phyloP scores from a whole-genome alignment of 495 filamentous ascomycete genomes.

The Xylaria sp. region DNA sequence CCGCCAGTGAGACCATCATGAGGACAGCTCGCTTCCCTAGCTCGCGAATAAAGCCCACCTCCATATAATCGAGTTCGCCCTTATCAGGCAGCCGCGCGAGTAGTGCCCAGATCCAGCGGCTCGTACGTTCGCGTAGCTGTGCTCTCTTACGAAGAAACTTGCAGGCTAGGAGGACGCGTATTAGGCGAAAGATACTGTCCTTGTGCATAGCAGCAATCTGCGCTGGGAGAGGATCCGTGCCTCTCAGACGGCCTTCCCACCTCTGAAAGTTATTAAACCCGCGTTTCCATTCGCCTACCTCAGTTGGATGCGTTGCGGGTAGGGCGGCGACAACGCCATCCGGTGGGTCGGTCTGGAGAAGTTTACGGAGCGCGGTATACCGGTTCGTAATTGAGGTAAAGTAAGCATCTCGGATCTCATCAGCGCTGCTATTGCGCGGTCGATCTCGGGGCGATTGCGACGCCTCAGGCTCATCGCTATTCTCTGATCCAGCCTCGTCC shows the following conservation, averaged over 20 bases:
- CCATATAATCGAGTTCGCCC: constrained; percentile 62
- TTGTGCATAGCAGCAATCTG: constrained; percentile 75
- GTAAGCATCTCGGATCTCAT: constrained; percentile 60
- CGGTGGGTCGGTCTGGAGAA: constrained; percentile 63
- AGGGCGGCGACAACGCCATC: constrained; percentile 55
- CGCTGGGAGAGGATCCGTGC: constrained; percentile 66
- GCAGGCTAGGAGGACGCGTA: constrained; percentile 53
- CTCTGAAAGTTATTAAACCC: constrained; percentile 55
- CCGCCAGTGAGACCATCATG: constrained; percentile 58
- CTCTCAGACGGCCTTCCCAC: constrained; percentile 56
- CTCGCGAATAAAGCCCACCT: constrained; percentile 65
- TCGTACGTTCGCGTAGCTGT: constrained; percentile 54
- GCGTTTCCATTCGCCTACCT: constrained; percentile 55
- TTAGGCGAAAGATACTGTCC: constrained; percentile 61
- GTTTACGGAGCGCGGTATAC: constrained; percentile 64
- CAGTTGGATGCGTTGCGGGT: constrained; percentile 63
- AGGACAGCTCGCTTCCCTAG: constrained; percentile 65
- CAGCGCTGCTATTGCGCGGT: constrained; percentile 46
- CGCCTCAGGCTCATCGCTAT: constrained; percentile 30
- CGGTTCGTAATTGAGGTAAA: constrained; percentile 66
- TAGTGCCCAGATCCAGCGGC: constrained; percentile 69
- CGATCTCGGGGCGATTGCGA: constrained; percentile 40
- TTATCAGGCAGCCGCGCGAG: constrained; percentile 63
- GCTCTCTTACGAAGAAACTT: constrained; percentile 56
- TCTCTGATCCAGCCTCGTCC: constrained; percentile 25